Conservation (phyloP, 345 rosid species). For the Luvunga scandens region DNA sequence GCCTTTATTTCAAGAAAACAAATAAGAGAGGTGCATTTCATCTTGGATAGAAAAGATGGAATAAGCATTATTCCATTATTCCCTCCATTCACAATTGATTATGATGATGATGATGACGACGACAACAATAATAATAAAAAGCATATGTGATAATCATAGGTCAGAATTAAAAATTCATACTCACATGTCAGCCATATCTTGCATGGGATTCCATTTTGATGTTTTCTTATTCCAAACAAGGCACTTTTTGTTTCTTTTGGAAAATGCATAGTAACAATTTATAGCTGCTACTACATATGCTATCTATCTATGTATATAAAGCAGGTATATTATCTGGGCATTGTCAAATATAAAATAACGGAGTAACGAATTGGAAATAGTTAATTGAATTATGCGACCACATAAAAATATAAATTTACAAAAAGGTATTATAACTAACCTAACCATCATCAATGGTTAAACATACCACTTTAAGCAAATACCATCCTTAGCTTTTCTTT, state of each 20-base stretch:
- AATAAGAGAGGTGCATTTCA: background rate
- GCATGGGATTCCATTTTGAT: background rate
- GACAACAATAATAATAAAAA: background rate
- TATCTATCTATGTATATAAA: background rate
- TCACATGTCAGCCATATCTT: background rate
- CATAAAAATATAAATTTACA: background rate
- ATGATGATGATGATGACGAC: background rate
- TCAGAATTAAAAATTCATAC: background rate
- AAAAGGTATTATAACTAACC: background rate
- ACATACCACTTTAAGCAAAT: conserved; percentile 3
- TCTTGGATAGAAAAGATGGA: background rate
- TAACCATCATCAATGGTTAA: background rate
- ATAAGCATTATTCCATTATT: background rate
- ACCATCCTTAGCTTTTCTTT: background rate
- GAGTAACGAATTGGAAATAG: background rate
- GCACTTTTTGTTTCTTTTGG: background rate
- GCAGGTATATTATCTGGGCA: background rate
- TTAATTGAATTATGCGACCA: background rate
- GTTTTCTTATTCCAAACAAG: conserved; percentile 2
- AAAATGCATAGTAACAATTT: background rate
- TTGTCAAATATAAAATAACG: background rate
- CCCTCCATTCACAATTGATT: background rate
- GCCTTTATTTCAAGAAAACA: background rate
- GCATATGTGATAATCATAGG: conserved; percentile 8
- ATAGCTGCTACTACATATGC: background rate